Evolutionary conservation across 306 rosid genomes (phyloP), one percentile per base, ranked within the genome.

Genomic region (Bauhinia variegata): DNA sequence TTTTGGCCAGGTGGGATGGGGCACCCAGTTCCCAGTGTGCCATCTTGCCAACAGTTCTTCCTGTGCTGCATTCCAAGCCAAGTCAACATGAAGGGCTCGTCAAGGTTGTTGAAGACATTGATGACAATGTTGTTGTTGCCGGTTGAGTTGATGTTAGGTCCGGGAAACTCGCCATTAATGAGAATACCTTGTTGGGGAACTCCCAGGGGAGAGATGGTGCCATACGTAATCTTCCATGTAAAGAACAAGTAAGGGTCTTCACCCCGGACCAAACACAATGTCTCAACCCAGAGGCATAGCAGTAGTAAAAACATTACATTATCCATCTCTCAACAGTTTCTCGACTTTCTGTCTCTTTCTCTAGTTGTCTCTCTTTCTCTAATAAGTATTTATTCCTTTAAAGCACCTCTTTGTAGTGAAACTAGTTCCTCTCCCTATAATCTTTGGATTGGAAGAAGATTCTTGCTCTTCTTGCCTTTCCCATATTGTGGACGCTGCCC

Each of bases 21-120:
- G 80, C 91, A 86, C 75, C 72, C 81, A 36, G 82, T 83, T 61
- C 91, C 91, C 7, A 31, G 75, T 11, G 73, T 70, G 23, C 91
- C 91, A 31, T 86, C 87, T 50, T 71, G 80, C 91, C 91, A 86
- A 8, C 86, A 61, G 62, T 86, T 86, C 74, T 86, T 86, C 54
- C 88, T 67, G 0, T 82, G 85, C 17, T 86, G 89, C 30, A 84
- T 2, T 15, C 89, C 89, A 16, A 5, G 77, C 88, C 91, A 86
- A 16, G 83, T 78, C 14, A 86, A 12, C 11, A 86, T 88, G 62
- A 86, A 69, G 8, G 91, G 88, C 73, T 86, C 86, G 44, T 86
- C 84, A 7, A 86, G 77, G 50, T 75, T 68, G 75, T 86, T 86
- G 80, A 77, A 65, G 70, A 86, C 61, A 8, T 86, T 86, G 33